Conservation (phyloP, 2,329 filamentous ascomycete species). For the Fusarium phyllophilum region DNA sequence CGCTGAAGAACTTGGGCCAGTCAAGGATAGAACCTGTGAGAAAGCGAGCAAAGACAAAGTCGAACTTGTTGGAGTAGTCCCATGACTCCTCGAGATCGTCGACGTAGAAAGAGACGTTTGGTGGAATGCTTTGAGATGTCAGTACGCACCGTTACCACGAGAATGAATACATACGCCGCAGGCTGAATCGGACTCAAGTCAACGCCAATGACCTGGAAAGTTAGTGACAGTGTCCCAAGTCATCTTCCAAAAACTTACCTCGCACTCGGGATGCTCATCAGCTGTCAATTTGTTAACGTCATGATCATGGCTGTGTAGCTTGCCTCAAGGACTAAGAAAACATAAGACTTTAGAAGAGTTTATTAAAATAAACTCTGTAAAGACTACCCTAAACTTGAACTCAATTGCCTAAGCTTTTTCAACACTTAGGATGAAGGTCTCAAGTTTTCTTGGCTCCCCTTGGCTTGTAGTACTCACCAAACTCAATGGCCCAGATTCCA, state of each 20-base stretch:
- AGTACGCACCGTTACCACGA: fast-evolving
- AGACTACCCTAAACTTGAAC: too few relatives aligned
- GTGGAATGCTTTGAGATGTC: constrained; percentile 1
- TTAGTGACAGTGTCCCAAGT: not conserved
- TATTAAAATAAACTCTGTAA: too few relatives aligned
- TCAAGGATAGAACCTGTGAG: constrained; percentile 19
- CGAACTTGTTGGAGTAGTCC: constrained; percentile 18
- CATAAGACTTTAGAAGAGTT: too few relatives aligned
- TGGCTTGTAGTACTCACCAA: constrained; percentile 3
- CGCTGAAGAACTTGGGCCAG: constrained; percentile 27
- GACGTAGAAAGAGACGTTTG: constrained; percentile 19
- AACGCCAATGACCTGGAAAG: constrained; percentile 12
- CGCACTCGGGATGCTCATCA: constrained; percentile 25
- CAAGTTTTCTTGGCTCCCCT: too few relatives aligned
- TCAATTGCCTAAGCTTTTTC: too few relatives aligned
- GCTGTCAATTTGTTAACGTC: not conserved
- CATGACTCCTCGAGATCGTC: constrained; percentile 21
- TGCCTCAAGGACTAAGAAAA: too few relatives aligned
- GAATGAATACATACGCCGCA: not conserved
- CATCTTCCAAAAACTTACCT: not conserved
- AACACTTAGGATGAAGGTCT: too few relatives aligned
- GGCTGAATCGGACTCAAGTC: constrained; percentile 30
- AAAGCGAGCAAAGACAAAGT: constrained; percentile 28
- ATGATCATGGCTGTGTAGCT: fast-evolving
- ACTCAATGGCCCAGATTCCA: constrained; percentile 30